Evolutionary conservation across 371 early-diverging fungal species (phyloP).

Genomic region (Mortierella sp.): DNA sequence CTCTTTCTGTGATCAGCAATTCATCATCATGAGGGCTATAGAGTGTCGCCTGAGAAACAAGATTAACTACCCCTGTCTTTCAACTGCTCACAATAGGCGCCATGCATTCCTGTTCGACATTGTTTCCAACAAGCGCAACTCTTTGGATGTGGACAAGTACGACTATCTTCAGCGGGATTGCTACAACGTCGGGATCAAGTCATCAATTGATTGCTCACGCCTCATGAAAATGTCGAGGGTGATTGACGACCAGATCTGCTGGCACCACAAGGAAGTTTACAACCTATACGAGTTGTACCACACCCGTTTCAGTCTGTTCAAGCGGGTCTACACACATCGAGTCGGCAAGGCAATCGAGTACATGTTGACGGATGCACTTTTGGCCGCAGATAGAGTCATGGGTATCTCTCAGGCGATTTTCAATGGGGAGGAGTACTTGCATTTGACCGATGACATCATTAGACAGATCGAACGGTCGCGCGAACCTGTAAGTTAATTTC

Average conservation of each 20-base stretch:
- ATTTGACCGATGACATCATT: slow-evolving; percentile 91
- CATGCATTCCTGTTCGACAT: slow-evolving; percentile 92
- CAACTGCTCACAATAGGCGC: slow-evolving; percentile 31
- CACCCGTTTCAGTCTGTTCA: slow-evolving; percentile 91
- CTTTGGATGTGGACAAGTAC: slow-evolving; percentile 97
- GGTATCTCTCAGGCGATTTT: slow-evolving; percentile 80
- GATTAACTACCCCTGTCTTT: neutral
- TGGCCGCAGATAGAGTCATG: slow-evolving; percentile 84
- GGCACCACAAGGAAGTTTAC: slow-evolving; percentile 84
- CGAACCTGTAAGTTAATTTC: slow-evolving; percentile 51
- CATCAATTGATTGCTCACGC: slow-evolving; percentile 83
- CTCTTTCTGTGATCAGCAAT: neutral
- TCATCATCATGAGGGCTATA: neutral
- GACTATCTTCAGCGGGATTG: slow-evolving; percentile 96
- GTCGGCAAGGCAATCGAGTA: slow-evolving; percentile 84
- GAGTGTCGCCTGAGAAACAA: neutral
- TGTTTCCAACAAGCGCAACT: slow-evolving; percentile 94
- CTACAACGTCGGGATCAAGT: slow-evolving; percentile 86
- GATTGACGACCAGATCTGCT: slow-evolving; percentile 91
- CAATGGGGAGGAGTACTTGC: slow-evolving; percentile 76
- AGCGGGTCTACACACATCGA: slow-evolving; percentile 93
- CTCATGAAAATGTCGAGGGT: slow-evolving; percentile 88
- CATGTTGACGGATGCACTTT: slow-evolving; percentile 91
- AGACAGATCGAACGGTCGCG: slow-evolving; percentile 83
- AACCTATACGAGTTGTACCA: slow-evolving; percentile 93